Conservation (phyloP, 2,329 filamentous ascomycete species). For the Cordyceps fumosorosea region DNA sequence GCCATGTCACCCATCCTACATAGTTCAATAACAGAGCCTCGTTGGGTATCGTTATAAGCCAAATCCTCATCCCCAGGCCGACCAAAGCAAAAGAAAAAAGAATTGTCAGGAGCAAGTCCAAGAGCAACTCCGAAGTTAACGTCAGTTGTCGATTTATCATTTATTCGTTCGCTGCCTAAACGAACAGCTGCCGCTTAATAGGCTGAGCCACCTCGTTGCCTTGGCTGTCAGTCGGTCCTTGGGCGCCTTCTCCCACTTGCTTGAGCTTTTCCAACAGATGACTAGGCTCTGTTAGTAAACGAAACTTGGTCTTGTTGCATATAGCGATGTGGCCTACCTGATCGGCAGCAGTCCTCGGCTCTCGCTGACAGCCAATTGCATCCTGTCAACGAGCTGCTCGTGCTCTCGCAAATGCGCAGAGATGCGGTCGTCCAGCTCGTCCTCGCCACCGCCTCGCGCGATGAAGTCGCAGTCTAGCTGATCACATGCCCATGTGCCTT, state of each 20-base stretch:
- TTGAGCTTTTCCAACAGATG: constrained; percentile 12
- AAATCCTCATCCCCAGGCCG: neutral
- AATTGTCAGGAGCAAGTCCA: too few species aligned
- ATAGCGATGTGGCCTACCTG: constrained; percentile 37
- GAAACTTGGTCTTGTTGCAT: neutral
- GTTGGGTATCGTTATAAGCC: neutral
- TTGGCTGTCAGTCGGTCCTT: neutral
- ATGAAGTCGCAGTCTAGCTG: constrained; percentile 58
- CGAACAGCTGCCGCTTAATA: constrained; percentile 7
- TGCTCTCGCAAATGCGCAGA: constrained; percentile 55
- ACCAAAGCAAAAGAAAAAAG: neutral
- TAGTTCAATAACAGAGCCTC: neutral
- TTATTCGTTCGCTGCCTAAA: neutral
- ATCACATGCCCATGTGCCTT: constrained; percentile 61
- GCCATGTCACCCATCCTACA: neutral
- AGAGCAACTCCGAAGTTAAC: neutral
- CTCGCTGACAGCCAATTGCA: constrained; percentile 49
- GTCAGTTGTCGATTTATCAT: neutral
- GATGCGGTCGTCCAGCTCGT: constrained; percentile 50
- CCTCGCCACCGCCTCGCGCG: constrained; percentile 54
- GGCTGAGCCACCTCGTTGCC: constrained; percentile 1
- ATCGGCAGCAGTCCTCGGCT: constrained; percentile 50
- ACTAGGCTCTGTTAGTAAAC: neutral
- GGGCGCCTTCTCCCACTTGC: constrained; percentile 1
- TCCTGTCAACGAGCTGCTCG: constrained; percentile 44